Evolutionary conservation across 2,329 filamentous ascomycete genomes (phyloP), one percentile per base, ranked within the genome.

Genomic region (Aspergillus amoenus): DNA sequence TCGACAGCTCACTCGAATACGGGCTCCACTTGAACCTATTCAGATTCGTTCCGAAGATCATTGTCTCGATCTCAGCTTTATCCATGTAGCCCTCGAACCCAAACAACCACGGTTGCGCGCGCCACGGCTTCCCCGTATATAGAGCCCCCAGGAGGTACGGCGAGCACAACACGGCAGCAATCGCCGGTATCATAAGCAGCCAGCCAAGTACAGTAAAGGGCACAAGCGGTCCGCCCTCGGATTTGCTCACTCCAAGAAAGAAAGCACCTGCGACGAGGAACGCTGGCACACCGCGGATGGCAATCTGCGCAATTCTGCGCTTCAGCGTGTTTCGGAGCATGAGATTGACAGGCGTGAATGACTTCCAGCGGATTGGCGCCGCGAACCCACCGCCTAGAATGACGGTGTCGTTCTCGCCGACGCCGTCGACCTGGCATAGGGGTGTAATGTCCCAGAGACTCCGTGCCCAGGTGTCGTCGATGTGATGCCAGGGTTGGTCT

Each of bases 361-460:
- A 34, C n/a, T 17, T 12, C 27, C 27, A 47, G 6, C 27, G 45
- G n/a, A 47, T 47, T 0, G 45, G 27, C 8, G 24, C 27, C 2
- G 24, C 45, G 4, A 32, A 34, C 1, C 13, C 27, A 0, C 45
- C 45, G 3, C 76, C 76, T 3, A 81, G 61, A 22, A 79, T 74
- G 18, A 80, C 70, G 4, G 73, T 79, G 51, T 79, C 73, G 32
- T 76, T 68, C n/a, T 71, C 64, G 4, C 72, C 75, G 2, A 77
- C 68, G 6, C 76, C 77, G 2, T 74, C 72, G 9, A 80, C 71
- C 45, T 76, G 74, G 52, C 70, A 73, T 0, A 61, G 67, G 0
- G 79, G 78, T 5, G 76, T 64, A 22, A 81, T 76, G 46, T 80
- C 77, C 73, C 78, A 79, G 1, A 81, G 72, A n/a, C 73, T 73